Evolutionary conservation across 768 basidiomycete species (phyloP).

Genomic region (Termitomyces sp.): DNA sequence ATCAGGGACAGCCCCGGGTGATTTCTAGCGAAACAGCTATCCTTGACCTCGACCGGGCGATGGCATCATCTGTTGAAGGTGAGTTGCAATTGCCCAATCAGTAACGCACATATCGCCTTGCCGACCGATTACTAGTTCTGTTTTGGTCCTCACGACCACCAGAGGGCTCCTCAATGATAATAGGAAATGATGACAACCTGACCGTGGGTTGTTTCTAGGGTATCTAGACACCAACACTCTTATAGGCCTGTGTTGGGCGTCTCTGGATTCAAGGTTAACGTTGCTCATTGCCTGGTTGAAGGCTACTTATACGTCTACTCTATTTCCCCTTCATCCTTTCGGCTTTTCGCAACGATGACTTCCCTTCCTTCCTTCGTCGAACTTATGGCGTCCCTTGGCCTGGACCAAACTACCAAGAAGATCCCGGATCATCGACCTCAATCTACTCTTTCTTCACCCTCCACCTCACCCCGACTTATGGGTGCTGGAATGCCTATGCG

Average conservation of each 20-base stretch:
- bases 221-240: constrained; percentile 26
- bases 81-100: constrained; percentile 19
- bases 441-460: constrained; percentile 46
- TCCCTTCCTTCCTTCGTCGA: constrained; percentile 84
- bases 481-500: constrained; percentile 31
- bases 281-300: constrained; percentile 27
- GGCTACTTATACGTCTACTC: constrained; percentile 23
- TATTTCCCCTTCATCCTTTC: constrained; percentile 32
- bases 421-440: constrained; percentile 35
- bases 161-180: constrained; percentile 34
- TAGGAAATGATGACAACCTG: constrained; percentile 51
- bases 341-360: constrained; percentile 46
- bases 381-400: constrained; percentile 81
- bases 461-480: constrained; percentile 35
- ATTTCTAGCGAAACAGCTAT: background rate
- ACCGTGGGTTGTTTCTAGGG: constrained; percentile 59
- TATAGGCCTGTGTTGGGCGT: constrained; percentile 33
- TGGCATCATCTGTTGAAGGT: constrained; percentile 18
- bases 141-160: constrained; percentile 39
- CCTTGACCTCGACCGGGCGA: constrained; percentile 7
- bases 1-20: background rate
- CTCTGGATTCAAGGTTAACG: constrained; percentile 33
- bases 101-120: constrained; percentile 53
- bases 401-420: constrained; percentile 41
- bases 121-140: constrained; percentile 51